Conservation (phyloP, 1,139 yeast species). For the Ogataea hybrid region DNA sequence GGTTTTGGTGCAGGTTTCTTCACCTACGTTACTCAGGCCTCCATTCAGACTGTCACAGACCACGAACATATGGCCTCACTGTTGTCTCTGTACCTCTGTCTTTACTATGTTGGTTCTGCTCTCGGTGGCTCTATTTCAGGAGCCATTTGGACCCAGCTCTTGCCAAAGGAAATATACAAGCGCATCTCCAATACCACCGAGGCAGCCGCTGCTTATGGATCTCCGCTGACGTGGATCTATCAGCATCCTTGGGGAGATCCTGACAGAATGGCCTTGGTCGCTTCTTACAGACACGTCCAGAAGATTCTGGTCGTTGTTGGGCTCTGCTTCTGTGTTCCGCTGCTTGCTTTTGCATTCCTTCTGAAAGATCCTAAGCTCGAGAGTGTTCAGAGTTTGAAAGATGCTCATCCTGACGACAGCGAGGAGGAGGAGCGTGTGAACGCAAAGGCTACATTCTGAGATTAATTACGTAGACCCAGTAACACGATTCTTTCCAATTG, state of each 20-base stretch:
- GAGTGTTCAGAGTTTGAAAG: conserved; percentile 19
- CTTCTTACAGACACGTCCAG: conserved; percentile 61
- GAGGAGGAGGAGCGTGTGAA: background rate
- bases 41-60: conserved; percentile 59
- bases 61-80: conserved; percentile 68
- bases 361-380: conserved; percentile 43
- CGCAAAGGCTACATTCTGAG: no score
- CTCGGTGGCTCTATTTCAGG: conserved; percentile 55
- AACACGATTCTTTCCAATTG: no score
- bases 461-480: no score
- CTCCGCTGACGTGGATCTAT: conserved; percentile 48
- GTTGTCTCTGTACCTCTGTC: conserved; percentile 52
- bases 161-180: conserved; percentile 37
- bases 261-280: conserved; percentile 53
- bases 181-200: conserved; percentile 32
- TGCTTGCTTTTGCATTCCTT: conserved; percentile 47
- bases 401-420: conserved; percentile 5
- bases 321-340: conserved; percentile 51
- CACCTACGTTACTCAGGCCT: conserved; percentile 64
- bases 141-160: conserved; percentile 58
- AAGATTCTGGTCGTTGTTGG: conserved; percentile 57
- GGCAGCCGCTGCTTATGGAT: conserved; percentile 48
- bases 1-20: conserved; percentile 76
- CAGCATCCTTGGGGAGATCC: conserved; percentile 59
- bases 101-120: conserved; percentile 62